Base-by-base conservation (phyloP, 73 alveolate genomes). In the Breviolum minutum region DNA sequence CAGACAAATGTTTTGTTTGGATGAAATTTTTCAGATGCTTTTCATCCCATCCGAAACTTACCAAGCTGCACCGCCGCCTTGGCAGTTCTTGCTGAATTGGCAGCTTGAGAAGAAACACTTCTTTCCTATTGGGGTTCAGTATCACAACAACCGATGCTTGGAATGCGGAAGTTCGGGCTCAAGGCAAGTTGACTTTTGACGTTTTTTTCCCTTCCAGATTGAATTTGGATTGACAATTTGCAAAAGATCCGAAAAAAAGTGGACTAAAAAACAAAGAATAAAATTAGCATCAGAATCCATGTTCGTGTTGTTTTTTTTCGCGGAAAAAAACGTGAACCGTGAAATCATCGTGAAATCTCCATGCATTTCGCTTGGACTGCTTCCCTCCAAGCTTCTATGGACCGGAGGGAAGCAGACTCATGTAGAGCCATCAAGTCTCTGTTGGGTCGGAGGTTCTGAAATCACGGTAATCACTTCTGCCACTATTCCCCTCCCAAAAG, bases 51-150 rank as follows among this genome's bases (percentile, higher is more conserved):
- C 27, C 81, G 30, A 11, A 71, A 20, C 12, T n/a, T n/a, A n/a
- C 32, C 19, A 76, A 0, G 24, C 30, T 60, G 13, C 20, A 77
- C 69, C 69, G 60, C 90, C 22, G 90, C 77, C 76, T 7, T 17
- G 83, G 40, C 96, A 90, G 98, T 93, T 93, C 81, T 63, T 93
- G 98, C 98, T 93, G 80, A 77, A 93, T 26, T 77, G 76, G 79
- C 73, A 76, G 70, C 98, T 93, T 26, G 98, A 93, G 60, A 63
- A 30, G 91, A 32, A 12, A 60, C 98, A 93, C 92, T 93, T 93
- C 29, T 63, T 14, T 60, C 91, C 98, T 24, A 74, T 93, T 27
- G 98, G 98, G 66, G 88, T 62, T 24, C 98, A 93, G 82, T 93
- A 93, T 82, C 83, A 66, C 92, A 66, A 77, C 92, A 71, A 61